phyloP scores from a whole-genome alignment of 208 protist species.

The Leishmania tropica region DNA sequence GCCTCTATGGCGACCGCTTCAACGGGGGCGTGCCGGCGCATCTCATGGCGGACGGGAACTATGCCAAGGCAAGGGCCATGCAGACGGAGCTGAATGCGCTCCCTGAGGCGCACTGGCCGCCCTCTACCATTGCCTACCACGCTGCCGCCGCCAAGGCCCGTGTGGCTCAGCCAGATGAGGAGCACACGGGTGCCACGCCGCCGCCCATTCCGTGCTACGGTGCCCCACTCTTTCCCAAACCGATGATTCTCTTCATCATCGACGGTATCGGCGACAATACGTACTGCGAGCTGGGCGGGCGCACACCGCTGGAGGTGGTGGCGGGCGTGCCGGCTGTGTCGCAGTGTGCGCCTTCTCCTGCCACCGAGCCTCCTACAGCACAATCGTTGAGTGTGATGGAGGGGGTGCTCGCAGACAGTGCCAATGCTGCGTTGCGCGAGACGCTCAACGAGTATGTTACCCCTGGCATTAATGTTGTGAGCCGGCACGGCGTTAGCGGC shows the following conservation, averaged over 20 bases:
- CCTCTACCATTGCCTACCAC: slow-evolving; percentile 33
- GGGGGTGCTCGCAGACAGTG: slow-evolving; percentile 11
- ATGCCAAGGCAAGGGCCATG: slow-evolving; percentile 13
- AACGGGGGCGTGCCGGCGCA: slow-evolving; percentile 42
- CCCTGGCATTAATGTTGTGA: slow-evolving; percentile 58
- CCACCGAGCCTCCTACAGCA: background rate
- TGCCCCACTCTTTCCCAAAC: slow-evolving; percentile 46
- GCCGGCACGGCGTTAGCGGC: slow-evolving; percentile 54
- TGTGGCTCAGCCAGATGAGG: background rate
- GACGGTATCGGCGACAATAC: slow-evolving; percentile 77
- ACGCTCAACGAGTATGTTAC: slow-evolving; percentile 17
- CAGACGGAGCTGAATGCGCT: slow-evolving; percentile 33
- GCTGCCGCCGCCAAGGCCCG: background rate
- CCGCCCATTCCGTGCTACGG: slow-evolving; percentile 22
- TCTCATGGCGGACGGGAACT: slow-evolving; percentile 12
- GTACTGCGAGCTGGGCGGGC: slow-evolving; percentile 50
- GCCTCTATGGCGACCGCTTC: slow-evolving; percentile 49
- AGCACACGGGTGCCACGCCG: background rate
- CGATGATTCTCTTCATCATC: slow-evolving; percentile 77
- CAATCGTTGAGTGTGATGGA: slow-evolving; percentile 11
- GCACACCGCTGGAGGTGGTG: slow-evolving; percentile 78
- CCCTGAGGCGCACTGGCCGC: slow-evolving; percentile 28
- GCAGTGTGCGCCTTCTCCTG: background rate
- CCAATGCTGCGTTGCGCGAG: slow-evolving; percentile 9
- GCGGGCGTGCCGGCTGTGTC: slow-evolving; percentile 36